These are phyloP conservation scores for Kodamaea restingae DNA, from an alignment of 805 yeast species.

Conservation along the genomic window DNA sequence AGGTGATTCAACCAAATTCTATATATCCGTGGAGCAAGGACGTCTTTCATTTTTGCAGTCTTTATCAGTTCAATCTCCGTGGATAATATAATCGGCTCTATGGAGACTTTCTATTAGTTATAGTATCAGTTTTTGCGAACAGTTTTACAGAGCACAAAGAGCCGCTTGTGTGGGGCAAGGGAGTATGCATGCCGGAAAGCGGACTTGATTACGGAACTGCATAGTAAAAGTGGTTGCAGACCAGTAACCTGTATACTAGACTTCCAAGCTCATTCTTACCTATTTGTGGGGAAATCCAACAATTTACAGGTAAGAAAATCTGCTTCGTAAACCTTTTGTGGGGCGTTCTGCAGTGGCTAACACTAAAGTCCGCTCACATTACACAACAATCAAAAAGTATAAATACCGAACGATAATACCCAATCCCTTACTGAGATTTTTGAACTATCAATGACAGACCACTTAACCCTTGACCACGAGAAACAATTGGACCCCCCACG, in stretches of 20 bases:
- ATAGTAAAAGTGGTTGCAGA: neutral
- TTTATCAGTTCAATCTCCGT: neutral
- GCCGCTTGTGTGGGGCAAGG: neutral
- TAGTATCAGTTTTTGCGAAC: neutral
- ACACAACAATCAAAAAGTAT: neutral
- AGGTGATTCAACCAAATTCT: neutral
- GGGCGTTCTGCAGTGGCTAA: neutral
- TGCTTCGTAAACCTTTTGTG: slow-evolving; percentile 3
- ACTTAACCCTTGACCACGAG: slow-evolving; percentile 34
- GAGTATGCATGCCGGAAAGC: neutral
- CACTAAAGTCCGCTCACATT: neutral
- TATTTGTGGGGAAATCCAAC: slow-evolving; percentile 4
- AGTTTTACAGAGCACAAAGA: neutral
- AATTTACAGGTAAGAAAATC: slow-evolving; percentile 1
- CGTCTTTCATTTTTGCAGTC: too few species aligned
- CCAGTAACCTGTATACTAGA: neutral
- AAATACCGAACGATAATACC: neutral
- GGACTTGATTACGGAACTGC: slow-evolving; percentile 1
- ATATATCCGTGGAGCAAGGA: neutral
- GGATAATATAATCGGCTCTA: neutral
- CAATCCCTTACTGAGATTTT: neutral
- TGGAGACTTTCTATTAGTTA: neutral
- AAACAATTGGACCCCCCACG: slow-evolving; percentile 30
- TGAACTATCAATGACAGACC: slow-evolving; percentile 10
- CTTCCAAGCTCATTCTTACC: neutral